Base-by-base conservation (phyloP, 371 early-diverging fungal species). In the Mucor plumbeus region DNA sequence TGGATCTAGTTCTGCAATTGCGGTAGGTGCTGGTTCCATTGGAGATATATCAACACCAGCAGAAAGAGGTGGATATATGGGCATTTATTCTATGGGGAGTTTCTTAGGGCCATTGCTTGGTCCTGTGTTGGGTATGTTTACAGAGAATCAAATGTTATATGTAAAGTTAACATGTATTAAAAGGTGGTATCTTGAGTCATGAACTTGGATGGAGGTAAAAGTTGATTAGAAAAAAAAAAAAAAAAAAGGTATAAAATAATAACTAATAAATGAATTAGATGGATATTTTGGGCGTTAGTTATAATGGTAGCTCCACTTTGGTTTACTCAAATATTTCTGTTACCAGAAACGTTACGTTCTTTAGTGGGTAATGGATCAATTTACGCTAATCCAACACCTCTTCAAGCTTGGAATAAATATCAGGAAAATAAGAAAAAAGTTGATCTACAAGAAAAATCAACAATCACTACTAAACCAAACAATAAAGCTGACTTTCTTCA, bases 1-100 rank as follows among this genome's bases (percentile, higher is more conserved):
- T 41, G 91, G 92, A 0, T 75, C 88, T 7, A 85, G 87, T 34
- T 88, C 92, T 0, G 88, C 87, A 0, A 80, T 89, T 31, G 81
- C 90, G 3, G 84, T 91, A 3, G 90, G 92, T 7, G 89, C 89
- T 4, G 91, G 91, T 0, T 83, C 88, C 9, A 84, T 91, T 14
- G 84, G 88, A 33, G 90, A 91, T 65, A 81, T 90, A 59, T 83
- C 86, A 26, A 78, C 83, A 26, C 82, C 84, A 39, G 77, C 86
- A 15, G 85, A 88, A 68, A 85, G 91, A 26, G 91, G 90, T 0
- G 77, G 87, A 0, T 88, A 88, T 40, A 80, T 89, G 72, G 91
- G 91, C 0, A 62, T 87, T 0, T 88, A 71, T 41, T 63, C 79
- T 11, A 67, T 79, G 57, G 87, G 88, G 0, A 72, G 74, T 7